Percentiles rank a stretch among this genome's conserved stretches.
Evolutionary conservation across 1,284 basidiomycete species (phyloP).

Genomic region (Boletus semigastroideus): DNA sequence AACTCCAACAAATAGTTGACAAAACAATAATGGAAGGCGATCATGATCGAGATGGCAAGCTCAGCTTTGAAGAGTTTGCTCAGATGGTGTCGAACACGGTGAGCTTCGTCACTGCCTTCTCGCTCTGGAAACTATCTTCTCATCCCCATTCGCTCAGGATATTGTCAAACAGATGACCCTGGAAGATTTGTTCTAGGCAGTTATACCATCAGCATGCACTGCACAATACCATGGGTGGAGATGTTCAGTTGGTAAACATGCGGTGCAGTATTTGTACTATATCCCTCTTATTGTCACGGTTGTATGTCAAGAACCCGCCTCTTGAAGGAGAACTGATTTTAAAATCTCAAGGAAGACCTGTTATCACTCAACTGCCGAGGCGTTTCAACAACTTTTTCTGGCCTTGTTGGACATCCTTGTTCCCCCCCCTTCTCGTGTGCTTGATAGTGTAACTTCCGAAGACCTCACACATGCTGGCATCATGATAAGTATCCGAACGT

Average conservation of each 20-base stretch:
- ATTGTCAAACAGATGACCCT: constrained; percentile 99
- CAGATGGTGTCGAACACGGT: constrained; percentile 97
- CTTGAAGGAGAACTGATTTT: constrained; percentile 7
- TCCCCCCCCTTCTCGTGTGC: too few relatives aligned
- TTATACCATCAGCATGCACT: constrained; percentile 21
- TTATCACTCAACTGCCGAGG: not conserved
- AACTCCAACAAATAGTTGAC: constrained; percentile 99
- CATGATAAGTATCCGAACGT: too few relatives aligned
- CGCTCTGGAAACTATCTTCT: not conserved
- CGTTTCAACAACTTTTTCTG: not conserved
- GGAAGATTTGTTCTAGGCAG: constrained; percentile 46
- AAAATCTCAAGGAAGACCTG: not conserved
- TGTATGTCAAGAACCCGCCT: constrained; percentile 20
- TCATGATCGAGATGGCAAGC: constrained; percentile 95
- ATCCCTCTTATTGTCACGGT: constrained; percentile 16
- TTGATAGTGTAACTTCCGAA: too few relatives aligned
- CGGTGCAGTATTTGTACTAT: constrained; percentile 22
- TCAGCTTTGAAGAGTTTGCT: constrained; percentile 96
- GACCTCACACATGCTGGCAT: too few relatives aligned
- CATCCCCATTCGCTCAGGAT: constrained; percentile 48
- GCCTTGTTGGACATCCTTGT: not conserved
- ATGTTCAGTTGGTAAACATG: constrained; percentile 7
- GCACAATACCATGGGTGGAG: constrained; percentile 21
- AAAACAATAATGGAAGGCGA: constrained; percentile 99
- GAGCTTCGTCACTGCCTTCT: constrained; percentile 28